Evolutionary conservation across 2,329 filamentous ascomycete genomes (phyloP), one percentile per base, ranked within the genome.

Genomic region (Ophiostoma piceae): DNA sequence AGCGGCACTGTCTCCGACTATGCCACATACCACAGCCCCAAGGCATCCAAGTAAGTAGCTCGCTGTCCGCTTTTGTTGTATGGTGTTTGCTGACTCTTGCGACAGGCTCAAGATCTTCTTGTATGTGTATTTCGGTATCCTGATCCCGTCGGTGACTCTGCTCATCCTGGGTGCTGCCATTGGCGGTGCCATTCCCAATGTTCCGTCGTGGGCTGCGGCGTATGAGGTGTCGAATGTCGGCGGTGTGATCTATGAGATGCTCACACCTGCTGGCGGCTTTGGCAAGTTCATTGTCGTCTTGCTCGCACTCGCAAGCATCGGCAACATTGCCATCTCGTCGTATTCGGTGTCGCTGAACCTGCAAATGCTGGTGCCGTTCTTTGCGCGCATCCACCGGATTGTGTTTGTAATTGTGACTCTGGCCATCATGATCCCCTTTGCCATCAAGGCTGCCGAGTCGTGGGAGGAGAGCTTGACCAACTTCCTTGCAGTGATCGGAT

Each of bases 391-490:
- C 2, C 87, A 85, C 5, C 84, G 87, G 4, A 83, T 85, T 72
- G 74, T 87, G 68, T 89, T 87, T 74, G 82, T 85, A 47, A 75
- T 89, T 65, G 77, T 87, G 70, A 83, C 85, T 60, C 85, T 86
- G 1, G 84, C 82, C 47, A 81, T 89, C 73, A 82, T 88, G 74
- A 88, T 90, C 70, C 85, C 85, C 1, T 81, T 87, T 54, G 81
- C 84, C 16, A 82, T 89, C 70, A 80, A 79, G 68, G 87, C 86
- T 0, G 84, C 86, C 1, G 78, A 79, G 66, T 79, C 82, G 69
- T 89, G 89, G 79, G 86, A 88, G 75, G 76, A 80, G 71, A 86
- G 83, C 73, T 79, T 89, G 35, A 80, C 84, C 74, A 86, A 87
- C 74, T 85, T 87, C 72, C 78, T 87, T 60, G 80, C 84, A 0